Conservation (phyloP, 495 filamentous ascomycete species). For the Daldinia bambusicola region DNA sequence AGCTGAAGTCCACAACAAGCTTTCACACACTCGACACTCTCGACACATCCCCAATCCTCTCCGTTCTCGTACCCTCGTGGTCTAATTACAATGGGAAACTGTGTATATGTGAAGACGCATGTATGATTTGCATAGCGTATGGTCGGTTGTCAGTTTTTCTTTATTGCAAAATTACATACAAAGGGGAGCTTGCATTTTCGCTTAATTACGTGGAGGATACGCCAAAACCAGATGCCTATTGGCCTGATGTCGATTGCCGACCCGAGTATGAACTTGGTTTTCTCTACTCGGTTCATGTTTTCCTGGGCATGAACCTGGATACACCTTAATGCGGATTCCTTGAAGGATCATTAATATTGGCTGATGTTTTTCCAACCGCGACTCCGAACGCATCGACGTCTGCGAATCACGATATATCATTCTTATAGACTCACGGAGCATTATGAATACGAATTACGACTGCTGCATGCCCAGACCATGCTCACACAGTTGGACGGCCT, state of each 20-base stretch:
- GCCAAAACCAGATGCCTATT: conserved; percentile 18
- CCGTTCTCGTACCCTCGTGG: conserved; percentile 1
- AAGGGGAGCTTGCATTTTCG: conserved; percentile 20
- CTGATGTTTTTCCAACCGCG: conserved; percentile 21
- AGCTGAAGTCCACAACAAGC: conserved; percentile 51
- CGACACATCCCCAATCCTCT: conserved; percentile 2
- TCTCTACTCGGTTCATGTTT: conserved; percentile 18
- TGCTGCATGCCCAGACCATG: conserved; percentile 30
- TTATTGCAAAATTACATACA: conserved; percentile 26
- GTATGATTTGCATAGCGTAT: conserved; percentile 49
- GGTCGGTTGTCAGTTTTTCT: conserved; percentile 32
- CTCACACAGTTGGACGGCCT: conserved; percentile 18
- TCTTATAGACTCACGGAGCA: conserved; percentile 49
- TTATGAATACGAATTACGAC: conserved; percentile 50
- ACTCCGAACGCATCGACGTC: conserved; percentile 34
- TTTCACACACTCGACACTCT: no score
- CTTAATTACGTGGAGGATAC: conserved; percentile 41
- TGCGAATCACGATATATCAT: conserved; percentile 29
- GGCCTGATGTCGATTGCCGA: conserved; percentile 12
- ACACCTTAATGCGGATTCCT: conserved; percentile 27
- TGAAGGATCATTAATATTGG: conserved; percentile 31
- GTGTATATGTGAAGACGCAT: conserved; percentile 48
- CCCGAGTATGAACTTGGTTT: conserved; percentile 22
- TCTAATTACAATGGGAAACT: conserved; percentile 38
- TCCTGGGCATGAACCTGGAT: conserved; percentile 24